Conservation (phyloP, 176 grass and related monocot genomes). For the Bothriochloa decipiens region DNA sequence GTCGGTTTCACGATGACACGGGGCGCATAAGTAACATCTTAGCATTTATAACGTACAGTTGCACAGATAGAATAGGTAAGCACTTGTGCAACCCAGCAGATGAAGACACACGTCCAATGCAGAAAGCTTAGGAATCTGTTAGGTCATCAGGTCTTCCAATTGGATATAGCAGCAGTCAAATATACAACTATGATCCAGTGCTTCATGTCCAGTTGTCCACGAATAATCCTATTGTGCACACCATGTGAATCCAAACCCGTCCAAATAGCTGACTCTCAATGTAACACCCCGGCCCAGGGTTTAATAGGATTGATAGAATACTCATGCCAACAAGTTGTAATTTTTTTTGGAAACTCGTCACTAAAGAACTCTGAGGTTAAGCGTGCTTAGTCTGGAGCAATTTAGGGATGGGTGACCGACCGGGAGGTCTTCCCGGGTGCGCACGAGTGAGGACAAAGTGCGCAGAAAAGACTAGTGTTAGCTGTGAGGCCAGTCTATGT, state of each 20-base stretch:
- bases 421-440: too few relatives aligned
- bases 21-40: not conserved
- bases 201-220: slow-evolving; percentile 26
- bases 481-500: too few relatives aligned
- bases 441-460: too few relatives aligned
- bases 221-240: slow-evolving; percentile 33
- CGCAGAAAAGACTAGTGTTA: too few relatives aligned
- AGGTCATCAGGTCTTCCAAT: slow-evolving; percentile 33
- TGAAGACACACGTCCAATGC: slow-evolving; percentile 45
- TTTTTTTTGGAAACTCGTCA: too few relatives aligned
- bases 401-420: too few relatives aligned
- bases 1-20: slow-evolving; percentile 25
- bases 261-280: slow-evolving; percentile 24
- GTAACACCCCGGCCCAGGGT: too few relatives aligned
- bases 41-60: not conserved
- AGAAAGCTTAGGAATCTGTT: slow-evolving; percentile 49
- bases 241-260: slow-evolving; percentile 25
- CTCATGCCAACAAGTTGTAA: too few relatives aligned
- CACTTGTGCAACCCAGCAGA: not conserved
- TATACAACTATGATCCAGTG: not conserved
- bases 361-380: too few relatives aligned
- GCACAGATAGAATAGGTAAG: not conserved
- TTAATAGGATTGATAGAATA: too few relatives aligned
- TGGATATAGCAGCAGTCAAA: not conserved
- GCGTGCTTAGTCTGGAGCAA: too few relatives aligned